phyloP scores from a whole-genome alignment of 805 yeast species.

The Saccharomycopsis javanensis region DNA sequence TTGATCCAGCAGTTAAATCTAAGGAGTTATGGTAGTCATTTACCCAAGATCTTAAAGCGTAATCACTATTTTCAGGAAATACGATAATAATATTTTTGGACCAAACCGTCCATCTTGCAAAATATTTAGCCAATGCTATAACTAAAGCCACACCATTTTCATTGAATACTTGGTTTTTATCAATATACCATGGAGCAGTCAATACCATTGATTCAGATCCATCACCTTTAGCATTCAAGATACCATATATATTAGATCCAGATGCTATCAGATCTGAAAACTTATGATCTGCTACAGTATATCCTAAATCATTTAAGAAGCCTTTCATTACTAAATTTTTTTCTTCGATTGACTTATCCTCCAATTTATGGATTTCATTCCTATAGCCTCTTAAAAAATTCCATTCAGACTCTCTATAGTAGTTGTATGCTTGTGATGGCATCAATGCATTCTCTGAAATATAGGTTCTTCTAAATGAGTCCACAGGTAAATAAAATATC shows the following conservation, averaged over 20 bases:
- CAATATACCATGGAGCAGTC: conserved; percentile 77
- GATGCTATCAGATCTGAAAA: conserved; percentile 24
- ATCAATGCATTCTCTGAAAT: conserved; percentile 92
- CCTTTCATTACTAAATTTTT: conserved; percentile 39
- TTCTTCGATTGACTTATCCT: conserved; percentile 21
- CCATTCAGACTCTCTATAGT: conserved; percentile 93
- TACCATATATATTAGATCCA: conserved; percentile 58
- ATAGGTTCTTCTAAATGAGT: conserved; percentile 76
- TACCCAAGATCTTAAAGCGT: conserved; percentile 78
- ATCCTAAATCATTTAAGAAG: conserved; percentile 69
- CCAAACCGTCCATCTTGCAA: conserved; percentile 86
- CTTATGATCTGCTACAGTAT: conserved; percentile 44
- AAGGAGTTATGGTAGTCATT: conserved; percentile 82
- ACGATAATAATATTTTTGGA: conserved; percentile 87
- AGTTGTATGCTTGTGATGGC: conserved; percentile 92
- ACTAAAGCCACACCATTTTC: conserved; percentile 73
- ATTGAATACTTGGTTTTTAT: conserved; percentile 49
- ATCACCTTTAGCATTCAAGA: conserved; percentile 87
- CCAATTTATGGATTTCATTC: conserved; percentile 39
- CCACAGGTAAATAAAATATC: conserved; percentile 59
- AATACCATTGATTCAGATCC: conserved; percentile 92
- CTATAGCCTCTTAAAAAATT: conserved; percentile 80
- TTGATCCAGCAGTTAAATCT: conserved; percentile 85
- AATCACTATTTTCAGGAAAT: conserved; percentile 61
- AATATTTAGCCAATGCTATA: conserved; percentile 66